Evolutionary conservation across 345 rosid genomes (phyloP).

Genomic region (Rhizophora mangle): DNA sequence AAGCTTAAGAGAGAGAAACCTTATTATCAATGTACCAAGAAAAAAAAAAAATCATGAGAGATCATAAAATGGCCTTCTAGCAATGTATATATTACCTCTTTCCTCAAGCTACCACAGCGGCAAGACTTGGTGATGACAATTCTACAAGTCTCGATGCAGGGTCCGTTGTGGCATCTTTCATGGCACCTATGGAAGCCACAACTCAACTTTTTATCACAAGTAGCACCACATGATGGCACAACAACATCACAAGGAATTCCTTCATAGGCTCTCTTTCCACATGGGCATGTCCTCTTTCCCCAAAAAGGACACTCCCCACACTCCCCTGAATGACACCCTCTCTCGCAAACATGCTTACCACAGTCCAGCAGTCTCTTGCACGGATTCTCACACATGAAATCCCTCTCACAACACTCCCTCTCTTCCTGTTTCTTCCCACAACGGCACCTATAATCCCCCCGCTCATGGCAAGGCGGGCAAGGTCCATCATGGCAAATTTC

Average conservation of each 20-base stretch:
- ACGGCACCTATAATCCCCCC: slow-evolving; percentile 47
- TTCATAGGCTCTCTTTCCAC: slow-evolving; percentile 71
- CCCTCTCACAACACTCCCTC: slow-evolving; percentile 71
- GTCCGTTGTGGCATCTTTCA: slow-evolving; percentile 81
- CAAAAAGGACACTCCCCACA: slow-evolving; percentile 79
- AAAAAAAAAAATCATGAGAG: neutral
- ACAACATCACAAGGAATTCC: slow-evolving; percentile 74
- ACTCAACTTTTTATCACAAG: slow-evolving; percentile 70
- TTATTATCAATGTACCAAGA: neutral
- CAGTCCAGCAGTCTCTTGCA: slow-evolving; percentile 58
- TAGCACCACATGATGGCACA: slow-evolving; percentile 70
- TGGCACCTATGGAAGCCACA: slow-evolving; percentile 80
- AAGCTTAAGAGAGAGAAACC: neutral
- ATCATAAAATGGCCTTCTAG: neutral
- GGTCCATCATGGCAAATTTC: slow-evolving; percentile 63
- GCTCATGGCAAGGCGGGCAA: slow-evolving; percentile 70
- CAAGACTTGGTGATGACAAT: slow-evolving; percentile 65
- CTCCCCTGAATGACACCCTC: slow-evolving; percentile 71
- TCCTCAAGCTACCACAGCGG: slow-evolving; percentile 70
- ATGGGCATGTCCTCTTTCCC: slow-evolving; percentile 87
- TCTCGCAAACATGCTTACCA: slow-evolving; percentile 70
- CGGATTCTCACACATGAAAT: slow-evolving; percentile 62
- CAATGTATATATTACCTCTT: slow-evolving; percentile 55
- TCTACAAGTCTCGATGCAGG: slow-evolving; percentile 83
- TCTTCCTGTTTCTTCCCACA: slow-evolving; percentile 63